phyloP scores from a whole-genome alignment of 2,329 filamentous ascomycete species.

The Zymoseptoria pseudotritici region DNA sequence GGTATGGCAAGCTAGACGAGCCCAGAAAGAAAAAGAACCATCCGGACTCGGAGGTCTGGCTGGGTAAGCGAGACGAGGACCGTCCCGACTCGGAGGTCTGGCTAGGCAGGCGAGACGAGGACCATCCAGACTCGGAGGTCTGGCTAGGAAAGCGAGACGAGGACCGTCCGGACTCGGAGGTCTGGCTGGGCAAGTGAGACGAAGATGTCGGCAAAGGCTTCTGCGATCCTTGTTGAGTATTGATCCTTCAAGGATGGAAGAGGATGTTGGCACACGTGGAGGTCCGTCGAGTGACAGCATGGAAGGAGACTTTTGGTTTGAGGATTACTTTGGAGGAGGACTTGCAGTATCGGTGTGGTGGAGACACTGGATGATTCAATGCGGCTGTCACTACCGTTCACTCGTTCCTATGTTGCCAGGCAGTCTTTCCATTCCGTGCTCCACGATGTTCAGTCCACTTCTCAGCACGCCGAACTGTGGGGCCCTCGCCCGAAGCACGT shows the following conservation, averaged over 20 bases:
- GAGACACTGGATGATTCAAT: neutral
- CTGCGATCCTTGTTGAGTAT: too few species aligned
- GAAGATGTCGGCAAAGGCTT: too few species aligned
- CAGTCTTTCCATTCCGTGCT: neutral
- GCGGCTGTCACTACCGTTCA: neutral
- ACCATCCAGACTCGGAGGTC: too few species aligned
- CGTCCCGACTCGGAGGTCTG: too few species aligned
- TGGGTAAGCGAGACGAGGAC: too few species aligned
- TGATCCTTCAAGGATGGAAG: neutral
- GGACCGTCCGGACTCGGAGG: too few species aligned
- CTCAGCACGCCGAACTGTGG: neutral
- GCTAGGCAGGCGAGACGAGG: too few species aligned
- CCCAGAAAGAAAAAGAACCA: too few species aligned
- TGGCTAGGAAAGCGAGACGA: too few species aligned
- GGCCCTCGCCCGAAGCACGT: neutral
- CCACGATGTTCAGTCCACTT: neutral
- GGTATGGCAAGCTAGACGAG: too few species aligned
- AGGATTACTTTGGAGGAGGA: neutral
- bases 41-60: too few species aligned
- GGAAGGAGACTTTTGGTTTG: neutral
- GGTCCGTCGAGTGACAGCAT: neutral
- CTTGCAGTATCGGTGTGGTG: neutral
- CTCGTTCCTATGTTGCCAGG: neutral
- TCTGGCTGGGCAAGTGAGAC: too few species aligned
- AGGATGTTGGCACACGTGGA: neutral